Evolutionary conservation across 768 basidiomycete species (phyloP), one percentile per base, ranked within the genome.

Genomic region (Suillus lakei): DNA sequence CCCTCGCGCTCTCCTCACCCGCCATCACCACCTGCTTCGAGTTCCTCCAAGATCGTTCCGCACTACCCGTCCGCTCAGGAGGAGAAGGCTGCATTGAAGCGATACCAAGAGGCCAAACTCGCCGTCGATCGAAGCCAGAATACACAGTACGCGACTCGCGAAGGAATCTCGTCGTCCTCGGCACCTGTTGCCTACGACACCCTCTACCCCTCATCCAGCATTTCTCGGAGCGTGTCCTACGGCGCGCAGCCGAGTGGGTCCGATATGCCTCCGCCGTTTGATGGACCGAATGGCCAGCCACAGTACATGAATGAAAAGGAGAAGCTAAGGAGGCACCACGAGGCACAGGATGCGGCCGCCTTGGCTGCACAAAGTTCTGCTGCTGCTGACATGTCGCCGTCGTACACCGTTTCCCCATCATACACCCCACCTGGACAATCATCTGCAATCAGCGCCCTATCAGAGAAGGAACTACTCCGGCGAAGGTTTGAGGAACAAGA

Each of bases 21-120:
- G n/a, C 66, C 79, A 64, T 62, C 76, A 41, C 73, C 70, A 30
- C 67, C 79, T 39, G 30, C 71, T 48, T 64, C 78, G 6, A 38
- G 69, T 43, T 64, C 73, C 8, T 44, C 72, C 6, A 66, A 72
- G 3, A 59, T 61, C 10, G 72, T 81, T 4, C 84, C 86, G 36
- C 83, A 84, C 36, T 91, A 86, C 70, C 76, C 78, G 39, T 85
- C 87, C 23, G 91, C 91, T 0, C 89, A 88, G 66, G 84, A 91
- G 71, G 92, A 94, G 76, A 93, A 93, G 72, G 89, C 85, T 3
- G 88, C 88, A 28, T 72, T 93, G 63, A 81, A 74, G 68, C 80
- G 87, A 65, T 94, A 91, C 72, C 82, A 89, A 36, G 86, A 91
- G 60, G 92, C 92, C 0, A 91, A 87, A 72, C 79, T 80, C 55